Base-by-base conservation (phyloP, 306 rosid genomes). In the Fragaria nilgerrensis region DNA sequence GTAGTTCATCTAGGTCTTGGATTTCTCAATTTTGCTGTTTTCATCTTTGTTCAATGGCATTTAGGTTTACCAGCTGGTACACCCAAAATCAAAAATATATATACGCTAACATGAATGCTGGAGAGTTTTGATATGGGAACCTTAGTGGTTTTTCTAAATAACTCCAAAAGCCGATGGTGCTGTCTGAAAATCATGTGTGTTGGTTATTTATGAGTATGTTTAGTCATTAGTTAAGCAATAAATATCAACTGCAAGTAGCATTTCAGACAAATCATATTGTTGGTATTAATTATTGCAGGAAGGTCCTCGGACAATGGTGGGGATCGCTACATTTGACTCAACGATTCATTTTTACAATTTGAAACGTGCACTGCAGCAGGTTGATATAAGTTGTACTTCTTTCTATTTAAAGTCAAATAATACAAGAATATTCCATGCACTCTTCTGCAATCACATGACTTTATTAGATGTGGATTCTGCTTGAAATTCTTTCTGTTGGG, bases 311-410 rank as follows among this genome's bases (percentile, higher is more conserved):
- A 95, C 99, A 73, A 75, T 78, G 78, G 98, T 95, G 53, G 99
- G 99, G 75, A 80, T 95, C 64, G 98, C 99, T 63, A 92, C 99
- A 14, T 95, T 95, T 88, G 99, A 95, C 82, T 91, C 92, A 19
- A 92, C 99, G 22, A 88, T 95, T 86, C 99, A 95, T 77, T 95
- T 95, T 84, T 92, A 95, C 86, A 95, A 89, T 80, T 81, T 95
- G 86, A 95, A 95, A 87, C 96, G 97, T 75, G 97, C 91, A 34
- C 78, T 89, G 80, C 97, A 95, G 84, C 98, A 95, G 99, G 99
- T 95, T 76, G 77, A 43, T 70, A 66, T 36, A 53, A 79, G 43
- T 48, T 56, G 27, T 59, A 8, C 69, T 27, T 79, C 10, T 62
- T 63, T 55, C 27, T 47, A 7, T 64, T 64, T 37, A 1, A 36